A percentile compares a stretch with the other conserved stretches of the same genome.
Conservation (phyloP, 805 yeast genomes). For the Candida dajiaensis region DNA sequence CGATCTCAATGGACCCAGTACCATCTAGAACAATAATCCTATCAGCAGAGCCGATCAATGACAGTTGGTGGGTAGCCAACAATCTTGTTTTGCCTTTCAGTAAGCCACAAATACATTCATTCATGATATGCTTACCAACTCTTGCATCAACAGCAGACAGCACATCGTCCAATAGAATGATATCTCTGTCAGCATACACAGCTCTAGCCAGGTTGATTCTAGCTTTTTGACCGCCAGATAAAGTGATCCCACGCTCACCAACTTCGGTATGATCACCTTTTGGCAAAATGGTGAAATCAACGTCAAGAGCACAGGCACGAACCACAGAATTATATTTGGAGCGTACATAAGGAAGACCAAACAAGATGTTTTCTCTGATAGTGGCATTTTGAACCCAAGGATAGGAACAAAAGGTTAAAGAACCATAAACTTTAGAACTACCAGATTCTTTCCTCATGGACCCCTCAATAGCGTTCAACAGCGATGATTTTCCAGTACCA, state of each 20-base stretch:
- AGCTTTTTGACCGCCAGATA: constrained; percentile 90
- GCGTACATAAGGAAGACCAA: constrained; percentile 53
- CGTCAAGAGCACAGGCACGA: constrained; percentile 58
- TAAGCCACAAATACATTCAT: constrained; percentile 57
- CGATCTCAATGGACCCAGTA: constrained; percentile 60
- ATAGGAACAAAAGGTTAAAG: constrained; percentile 48
- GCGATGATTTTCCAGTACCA: constrained; percentile 78
- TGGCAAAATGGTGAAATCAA: constrained; percentile 60
- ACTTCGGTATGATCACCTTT: constrained; percentile 77
- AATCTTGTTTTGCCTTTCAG: constrained; percentile 57
- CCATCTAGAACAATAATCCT: constrained; percentile 57
- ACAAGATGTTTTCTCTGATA: constrained; percentile 64
- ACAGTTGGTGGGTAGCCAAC: constrained; percentile 80
- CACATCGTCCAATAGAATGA: constrained; percentile 70
- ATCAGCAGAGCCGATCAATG: constrained; percentile 65
- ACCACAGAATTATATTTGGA: constrained; percentile 48
- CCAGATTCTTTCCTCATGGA: constrained; percentile 58
- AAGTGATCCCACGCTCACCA: constrained; percentile 80
- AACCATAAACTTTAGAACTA: constrained; percentile 44
- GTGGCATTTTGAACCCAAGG: constrained; percentile 88
- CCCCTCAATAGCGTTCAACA: constrained; percentile 67
- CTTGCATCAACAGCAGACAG: constrained; percentile 83
- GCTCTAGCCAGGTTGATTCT: constrained; percentile 76
- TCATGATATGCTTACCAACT: constrained; percentile 76
- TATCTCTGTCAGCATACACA: constrained; percentile 63